Conservation (phyloP, 2,329 filamentous ascomycete species). For the Pyrenophora tritici-repentis region DNA sequence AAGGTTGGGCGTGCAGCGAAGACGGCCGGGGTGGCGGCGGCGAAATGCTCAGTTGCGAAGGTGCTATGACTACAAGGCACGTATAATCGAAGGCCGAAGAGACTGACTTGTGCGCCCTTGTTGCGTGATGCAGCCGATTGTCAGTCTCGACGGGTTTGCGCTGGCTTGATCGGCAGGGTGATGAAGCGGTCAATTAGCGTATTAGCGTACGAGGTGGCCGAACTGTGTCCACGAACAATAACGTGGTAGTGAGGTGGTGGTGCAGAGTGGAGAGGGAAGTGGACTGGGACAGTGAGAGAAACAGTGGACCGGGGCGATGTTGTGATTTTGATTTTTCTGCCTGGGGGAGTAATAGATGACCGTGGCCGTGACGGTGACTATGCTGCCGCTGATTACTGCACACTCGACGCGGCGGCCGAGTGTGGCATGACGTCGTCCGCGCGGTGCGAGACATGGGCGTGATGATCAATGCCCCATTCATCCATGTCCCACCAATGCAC, state of each 20-base stretch:
- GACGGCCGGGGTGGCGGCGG: slow-evolving; percentile 9
- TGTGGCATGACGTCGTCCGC: slow-evolving; percentile 13
- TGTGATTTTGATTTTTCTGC: neutral
- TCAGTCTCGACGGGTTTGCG: slow-evolving; percentile 2
- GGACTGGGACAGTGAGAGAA: neutral
- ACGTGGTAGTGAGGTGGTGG: neutral
- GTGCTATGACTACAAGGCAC: too few species aligned
- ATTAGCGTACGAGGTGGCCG: slow-evolving; percentile 14
- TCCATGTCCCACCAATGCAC: slow-evolving; percentile 1
- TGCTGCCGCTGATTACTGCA: too few species aligned
- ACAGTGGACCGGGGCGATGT: neutral
- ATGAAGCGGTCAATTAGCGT: slow-evolving; percentile 18
- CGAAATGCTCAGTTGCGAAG: slow-evolving; percentile 3
- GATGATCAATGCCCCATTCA: slow-evolving; percentile 8
- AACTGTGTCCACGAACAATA: slow-evolving; percentile 2
- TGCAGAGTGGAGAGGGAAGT: neutral
- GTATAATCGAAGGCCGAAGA: neutral
- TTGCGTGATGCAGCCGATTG: neutral
- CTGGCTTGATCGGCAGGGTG: slow-evolving; percentile 9
- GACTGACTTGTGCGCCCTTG: neutral
- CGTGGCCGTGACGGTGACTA: too few species aligned
- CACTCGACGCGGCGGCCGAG: neutral
- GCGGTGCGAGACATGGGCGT: slow-evolving; percentile 1
- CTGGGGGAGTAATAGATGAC: too few species aligned
- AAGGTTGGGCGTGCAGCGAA: slow-evolving; percentile 1